Base-by-base conservation (phyloP, 1,284 basidiomycete species). In the Cryptococcus sp. region DNA sequence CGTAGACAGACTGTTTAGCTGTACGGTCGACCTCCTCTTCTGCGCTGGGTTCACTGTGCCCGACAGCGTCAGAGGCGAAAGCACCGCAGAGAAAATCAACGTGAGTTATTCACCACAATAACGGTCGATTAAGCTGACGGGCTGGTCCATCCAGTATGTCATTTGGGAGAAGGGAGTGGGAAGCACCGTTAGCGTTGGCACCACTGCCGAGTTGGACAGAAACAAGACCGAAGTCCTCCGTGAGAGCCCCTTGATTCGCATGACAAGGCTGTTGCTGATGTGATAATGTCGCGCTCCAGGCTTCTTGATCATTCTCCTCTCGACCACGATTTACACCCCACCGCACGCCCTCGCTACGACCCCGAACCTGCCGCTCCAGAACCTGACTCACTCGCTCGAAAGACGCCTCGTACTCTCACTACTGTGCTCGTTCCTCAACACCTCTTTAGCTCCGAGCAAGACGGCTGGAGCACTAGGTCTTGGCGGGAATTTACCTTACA, bases 31-130 rank as follows among this genome's bases (percentile, higher is more conserved):
- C 72, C 81, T 95, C 27, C 77, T 94, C 41, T 96, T 94, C 77
- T 92, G 90, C 70, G 93, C 90, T 67, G 91, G 90, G 13, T 94
- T 95, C 72, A 94, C 90, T 0, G 80, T 95, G 16, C 90, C 92
- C 6, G 84, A 84, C 38, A 87, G 84, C 71, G 83, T 91, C 41
- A 86, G 89, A 69, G 85, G 72, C 13, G 55, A 87, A 42, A 88
- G 89, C 71, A 85, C 87, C 65, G 65, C 67, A 11, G 68, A 92
- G 73, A 92, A 93, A 78, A 88, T 95, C 59, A 90, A 91, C 75
- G 75, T 77, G 61, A 60, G 75, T 67, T n/a, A 25, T 47, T 5
- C 23, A 46, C 13, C 25, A 10, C 17, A 25, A 15, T 6, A 3
- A 19, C 5, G 38, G 15, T 27, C 50, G 25, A 41, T 20, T 42